Conservation (phyloP, 371 early-diverging fungal species). For the Blastocladiella emersonii region DNA sequence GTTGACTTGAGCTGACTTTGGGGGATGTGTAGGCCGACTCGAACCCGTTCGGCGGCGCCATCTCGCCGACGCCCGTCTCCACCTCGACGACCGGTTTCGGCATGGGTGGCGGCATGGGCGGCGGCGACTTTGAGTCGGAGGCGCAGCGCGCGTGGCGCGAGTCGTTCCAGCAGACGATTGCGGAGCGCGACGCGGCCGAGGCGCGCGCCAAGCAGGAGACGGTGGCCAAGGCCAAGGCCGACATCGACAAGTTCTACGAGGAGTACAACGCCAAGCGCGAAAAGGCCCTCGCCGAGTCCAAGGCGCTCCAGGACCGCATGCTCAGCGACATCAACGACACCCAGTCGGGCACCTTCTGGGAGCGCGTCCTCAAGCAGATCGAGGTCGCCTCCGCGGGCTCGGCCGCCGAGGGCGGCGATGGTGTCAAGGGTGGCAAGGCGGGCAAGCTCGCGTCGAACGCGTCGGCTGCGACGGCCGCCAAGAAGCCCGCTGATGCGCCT, state of each 20-base stretch:
- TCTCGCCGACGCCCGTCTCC: no score
- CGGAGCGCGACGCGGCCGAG: slow-evolving; percentile 53
- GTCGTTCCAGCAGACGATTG: slow-evolving; percentile 22
- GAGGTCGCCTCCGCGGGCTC: slow-evolving; percentile 27
- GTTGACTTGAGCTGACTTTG: no score
- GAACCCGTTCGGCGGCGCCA: no score
- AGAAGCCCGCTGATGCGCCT: slow-evolving; percentile 12
- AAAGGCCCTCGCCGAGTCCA: slow-evolving; percentile 46
- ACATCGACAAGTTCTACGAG: slow-evolving; percentile 83
- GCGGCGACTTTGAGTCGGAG: slow-evolving; percentile 42
- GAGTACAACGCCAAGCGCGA: slow-evolving; percentile 85
- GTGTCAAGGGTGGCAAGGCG: slow-evolving; percentile 18
- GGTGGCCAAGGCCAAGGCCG: slow-evolving; percentile 55
- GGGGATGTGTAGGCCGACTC: no score
- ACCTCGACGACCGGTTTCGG: no score
- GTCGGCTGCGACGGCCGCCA: slow-evolving; percentile 11
- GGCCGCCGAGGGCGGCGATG: not conserved
- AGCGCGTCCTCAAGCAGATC: slow-evolving; percentile 51
- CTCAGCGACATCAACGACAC: slow-evolving; percentile 43
- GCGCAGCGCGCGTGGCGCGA: slow-evolving; percentile 29
- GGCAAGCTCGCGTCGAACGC: slow-evolving; percentile 14
- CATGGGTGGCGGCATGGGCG: no score
- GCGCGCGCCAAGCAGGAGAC: slow-evolving; percentile 48
- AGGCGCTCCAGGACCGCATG: slow-evolving; percentile 35
- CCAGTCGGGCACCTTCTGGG: slow-evolving; percentile 54